These are phyloP conservation scores for Phytopythium cucurbitacearum DNA, from an alignment of 352 stramenopile genomes.

Conservation along the genomic window DNA sequence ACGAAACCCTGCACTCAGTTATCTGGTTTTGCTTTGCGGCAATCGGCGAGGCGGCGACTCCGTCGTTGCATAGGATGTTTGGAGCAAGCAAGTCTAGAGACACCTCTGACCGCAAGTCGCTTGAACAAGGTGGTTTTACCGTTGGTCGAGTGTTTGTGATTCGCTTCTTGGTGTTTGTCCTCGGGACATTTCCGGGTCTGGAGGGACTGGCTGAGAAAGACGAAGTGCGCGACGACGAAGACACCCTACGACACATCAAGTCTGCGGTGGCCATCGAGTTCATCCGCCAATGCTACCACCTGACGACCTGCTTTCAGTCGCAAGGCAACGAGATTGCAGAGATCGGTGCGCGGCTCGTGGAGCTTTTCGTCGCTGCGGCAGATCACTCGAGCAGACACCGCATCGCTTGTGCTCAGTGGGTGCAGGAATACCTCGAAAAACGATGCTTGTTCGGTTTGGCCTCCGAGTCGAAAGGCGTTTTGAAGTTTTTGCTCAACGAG, in stretches of 20 bases:
- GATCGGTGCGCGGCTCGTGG: slow-evolving; percentile 7
- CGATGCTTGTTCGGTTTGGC: slow-evolving; percentile 28
- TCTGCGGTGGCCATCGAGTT: slow-evolving; percentile 46
- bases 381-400: not conserved
- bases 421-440: slow-evolving; percentile 41
- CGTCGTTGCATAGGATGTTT: slow-evolving; percentile 33
- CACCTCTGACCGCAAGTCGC: not conserved
- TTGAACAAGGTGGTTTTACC: not conserved
- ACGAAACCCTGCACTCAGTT: slow-evolving; percentile 48
- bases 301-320: slow-evolving; percentile 33
- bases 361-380: slow-evolving; percentile 8
- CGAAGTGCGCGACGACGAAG: slow-evolving; percentile 69
- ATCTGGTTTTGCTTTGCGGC: slow-evolving; percentile 53
- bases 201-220: slow-evolving; percentile 50
- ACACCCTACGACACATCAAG: slow-evolving; percentile 42
- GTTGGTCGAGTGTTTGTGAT: slow-evolving; percentile 44
- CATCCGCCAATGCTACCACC: slow-evolving; percentile 39
- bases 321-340: slow-evolving; percentile 6
- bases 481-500: slow-evolving; percentile 39
- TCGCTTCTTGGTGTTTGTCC: slow-evolving; percentile 56
- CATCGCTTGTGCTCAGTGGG: slow-evolving; percentile 26
- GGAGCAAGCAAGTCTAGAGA: not conserved
- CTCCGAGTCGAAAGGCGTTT: slow-evolving; percentile 12
- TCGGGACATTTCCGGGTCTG: slow-evolving; percentile 49
- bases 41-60: slow-evolving; percentile 31